These are phyloP conservation scores for Coffea eugenioides DNA, from an alignment of 257 asterid genomes.

Conservation along the genomic window DNA sequence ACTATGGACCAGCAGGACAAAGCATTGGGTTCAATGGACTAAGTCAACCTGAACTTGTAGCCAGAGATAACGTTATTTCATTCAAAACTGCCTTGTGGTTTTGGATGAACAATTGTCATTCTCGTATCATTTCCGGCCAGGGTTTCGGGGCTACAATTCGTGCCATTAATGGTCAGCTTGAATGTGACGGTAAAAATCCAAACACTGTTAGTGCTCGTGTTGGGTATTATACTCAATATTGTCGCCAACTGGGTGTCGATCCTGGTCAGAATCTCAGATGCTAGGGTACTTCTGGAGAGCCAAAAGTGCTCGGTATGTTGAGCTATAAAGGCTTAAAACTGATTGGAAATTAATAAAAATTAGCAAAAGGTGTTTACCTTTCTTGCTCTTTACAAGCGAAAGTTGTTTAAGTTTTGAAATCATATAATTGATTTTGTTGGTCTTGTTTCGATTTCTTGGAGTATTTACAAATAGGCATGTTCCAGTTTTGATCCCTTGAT, in stretches of 20 bases:
- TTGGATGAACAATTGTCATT: slow-evolving; percentile 54
- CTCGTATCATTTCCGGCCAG: slow-evolving; percentile 34
- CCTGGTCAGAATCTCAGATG: slow-evolving; percentile 45
- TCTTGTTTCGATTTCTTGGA: too few species aligned
- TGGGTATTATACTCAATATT: slow-evolving; percentile 36
- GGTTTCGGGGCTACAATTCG: slow-evolving; percentile 57
- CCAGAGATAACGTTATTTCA: slow-evolving; percentile 30
- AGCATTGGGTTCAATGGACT: slow-evolving; percentile 47
- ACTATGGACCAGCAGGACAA: slow-evolving; percentile 54
- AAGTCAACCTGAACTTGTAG: slow-evolving; percentile 44
- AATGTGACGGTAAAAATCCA: slow-evolving; percentile 43
- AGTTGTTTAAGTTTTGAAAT: too few species aligned
- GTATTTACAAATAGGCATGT: too few species aligned
- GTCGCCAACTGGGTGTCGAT: slow-evolving; percentile 36
- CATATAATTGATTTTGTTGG: too few species aligned
- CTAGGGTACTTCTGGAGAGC: slow-evolving; percentile 1
- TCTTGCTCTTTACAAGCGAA: too few species aligned
- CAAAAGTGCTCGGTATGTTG: not conserved
- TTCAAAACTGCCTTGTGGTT: slow-evolving; percentile 51
- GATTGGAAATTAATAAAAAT: too few species aligned
- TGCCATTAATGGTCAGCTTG: slow-evolving; percentile 40
- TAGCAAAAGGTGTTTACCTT: too few species aligned
- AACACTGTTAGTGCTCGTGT: slow-evolving; percentile 40
- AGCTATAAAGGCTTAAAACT: not conserved
- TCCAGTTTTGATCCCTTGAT: too few species aligned